Base-by-base conservation (phyloP, 176 grass and related monocot species). In the Eleusine indica region DNA sequence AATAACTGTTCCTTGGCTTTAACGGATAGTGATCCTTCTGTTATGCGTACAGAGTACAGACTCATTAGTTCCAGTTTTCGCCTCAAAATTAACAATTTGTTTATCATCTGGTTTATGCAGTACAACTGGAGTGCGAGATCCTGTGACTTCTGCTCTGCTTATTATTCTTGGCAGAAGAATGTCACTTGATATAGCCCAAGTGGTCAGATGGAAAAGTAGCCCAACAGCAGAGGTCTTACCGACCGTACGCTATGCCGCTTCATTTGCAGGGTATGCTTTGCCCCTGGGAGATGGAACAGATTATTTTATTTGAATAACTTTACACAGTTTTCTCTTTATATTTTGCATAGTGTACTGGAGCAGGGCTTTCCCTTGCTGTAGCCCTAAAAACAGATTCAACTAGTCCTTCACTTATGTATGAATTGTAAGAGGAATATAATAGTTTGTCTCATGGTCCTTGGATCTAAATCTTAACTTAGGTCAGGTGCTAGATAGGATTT, bases 111-210 rank as follows among this genome's bases (percentile, higher is more conserved):
- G 25, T 80, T 7, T 88, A 82, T 85, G 74, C 79, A 98, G 96
- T 68, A 93, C 96, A 77, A 98, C 92, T 85, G 96, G 96, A 68
- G 84, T 82, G 60, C 83, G 96, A 83, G 92, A 98, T 82, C 89
- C 96, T 92, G 91, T 95, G 51, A 95, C 91, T 78, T 98, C 96
- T 73, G 91, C 96, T 76, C 82, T 98, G 87, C 87, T 91, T 71
- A 98, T 98, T 81, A 88, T 98, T 85, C 80, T 95, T 65, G 96
- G 93, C 53, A 98, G 87, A 86, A 93, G 73, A 74, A 87, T 98
- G 25, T 54, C 88, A 58, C 96, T 98, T 80, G 96, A 98, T 87
- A 87, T 98, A 90, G 96, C 96, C 85, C 96, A 91, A 85, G 96
- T 98, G 25, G 93, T 95, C 56, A 88, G 92, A 84, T 98, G 96